Conservation (phyloP, 129 eudicot species). For the Erigeron canadensis region DNA sequence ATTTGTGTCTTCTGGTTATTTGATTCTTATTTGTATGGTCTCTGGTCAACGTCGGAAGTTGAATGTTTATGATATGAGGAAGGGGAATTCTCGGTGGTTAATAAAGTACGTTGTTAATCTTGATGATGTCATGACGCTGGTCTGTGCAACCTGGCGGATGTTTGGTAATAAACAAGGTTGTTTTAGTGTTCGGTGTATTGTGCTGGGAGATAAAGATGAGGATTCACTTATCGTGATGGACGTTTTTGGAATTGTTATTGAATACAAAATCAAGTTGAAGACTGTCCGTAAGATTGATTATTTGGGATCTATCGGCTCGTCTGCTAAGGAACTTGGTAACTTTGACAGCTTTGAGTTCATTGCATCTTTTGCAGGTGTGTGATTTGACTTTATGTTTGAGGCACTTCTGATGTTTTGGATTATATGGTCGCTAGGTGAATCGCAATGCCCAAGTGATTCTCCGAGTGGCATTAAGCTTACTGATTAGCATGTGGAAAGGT, state of each 20-base stretch:
- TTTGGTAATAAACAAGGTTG: not conserved
- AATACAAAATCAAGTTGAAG: not conserved
- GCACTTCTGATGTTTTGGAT: not conserved
- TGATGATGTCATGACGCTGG: not conserved
- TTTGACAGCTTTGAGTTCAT: slow-evolving; percentile 9
- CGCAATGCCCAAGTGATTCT: too few relatives aligned
- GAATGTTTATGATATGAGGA: slow-evolving; percentile 7
- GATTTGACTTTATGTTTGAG: slow-evolving; percentile 7
- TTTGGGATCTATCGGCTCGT: not conserved
- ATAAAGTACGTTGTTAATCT: slow-evolving; percentile 17
- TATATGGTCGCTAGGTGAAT: too few relatives aligned
- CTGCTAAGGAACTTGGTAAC: not conserved
- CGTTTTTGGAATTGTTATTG: not conserved
- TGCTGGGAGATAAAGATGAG: slow-evolving; percentile 18
- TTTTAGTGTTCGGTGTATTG: not conserved
- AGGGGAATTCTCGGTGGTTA: not conserved
- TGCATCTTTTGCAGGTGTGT: slow-evolving; percentile 23
- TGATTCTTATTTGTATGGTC: not conserved
- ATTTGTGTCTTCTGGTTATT: slow-evolving; percentile 20
- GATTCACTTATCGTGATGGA: slow-evolving; percentile 22
- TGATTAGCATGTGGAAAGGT: too few relatives aligned
- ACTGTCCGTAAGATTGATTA: not conserved
- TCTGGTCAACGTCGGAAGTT: not conserved
- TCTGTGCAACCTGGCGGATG: not conserved
- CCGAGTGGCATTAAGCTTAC: too few relatives aligned